Percentiles rank a stretch among this genome's conserved stretches.
These are phyloP conservation scores for Rosa lucieae DNA, from an alignment of 306 rosid genomes.

Conservation along the genomic window DNA sequence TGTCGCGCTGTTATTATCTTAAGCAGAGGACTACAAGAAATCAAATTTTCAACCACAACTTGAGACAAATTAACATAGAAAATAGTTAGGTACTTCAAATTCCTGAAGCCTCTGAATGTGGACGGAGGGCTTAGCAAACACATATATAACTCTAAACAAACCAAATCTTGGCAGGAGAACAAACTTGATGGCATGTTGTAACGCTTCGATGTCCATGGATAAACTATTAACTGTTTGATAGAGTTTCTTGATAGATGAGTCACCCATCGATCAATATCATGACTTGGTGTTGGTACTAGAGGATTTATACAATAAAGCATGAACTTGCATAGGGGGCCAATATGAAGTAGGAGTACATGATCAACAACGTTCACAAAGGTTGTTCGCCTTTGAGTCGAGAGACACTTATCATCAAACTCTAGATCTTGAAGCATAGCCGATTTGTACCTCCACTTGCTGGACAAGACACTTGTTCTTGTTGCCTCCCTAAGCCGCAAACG, in stretches of 20 bases:
- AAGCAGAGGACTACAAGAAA: too few relatives aligned
- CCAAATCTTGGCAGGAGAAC: not conserved
- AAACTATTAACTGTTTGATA: not conserved
- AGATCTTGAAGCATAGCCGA: constrained; percentile 48
- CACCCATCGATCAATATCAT: not conserved
- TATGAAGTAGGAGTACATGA: constrained; percentile 58
- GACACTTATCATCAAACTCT: constrained; percentile 36
- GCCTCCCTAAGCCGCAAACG: constrained; percentile 49
- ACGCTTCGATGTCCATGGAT: too few relatives aligned
- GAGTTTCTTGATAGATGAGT: not conserved
- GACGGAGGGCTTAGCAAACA: too few relatives aligned
- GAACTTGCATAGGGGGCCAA: constrained; percentile 46
- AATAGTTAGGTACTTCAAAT: too few relatives aligned
- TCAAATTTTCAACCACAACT: too few relatives aligned
- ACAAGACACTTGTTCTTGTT: constrained; percentile 52
- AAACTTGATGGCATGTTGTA: not conserved
- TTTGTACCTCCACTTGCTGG: constrained; percentile 63
- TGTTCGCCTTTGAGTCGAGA: constrained; percentile 30
- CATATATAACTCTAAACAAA: too few relatives aligned
- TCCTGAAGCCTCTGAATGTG: too few relatives aligned
- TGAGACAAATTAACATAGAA: too few relatives aligned
- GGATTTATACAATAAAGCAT: constrained; percentile 9
- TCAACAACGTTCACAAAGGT: constrained; percentile 42
- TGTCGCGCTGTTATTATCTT: too few relatives aligned
- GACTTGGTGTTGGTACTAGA: too few relatives aligned